Base-by-base conservation (phyloP, 208 protist species). In the Crithidia acanthocephali region DNA sequence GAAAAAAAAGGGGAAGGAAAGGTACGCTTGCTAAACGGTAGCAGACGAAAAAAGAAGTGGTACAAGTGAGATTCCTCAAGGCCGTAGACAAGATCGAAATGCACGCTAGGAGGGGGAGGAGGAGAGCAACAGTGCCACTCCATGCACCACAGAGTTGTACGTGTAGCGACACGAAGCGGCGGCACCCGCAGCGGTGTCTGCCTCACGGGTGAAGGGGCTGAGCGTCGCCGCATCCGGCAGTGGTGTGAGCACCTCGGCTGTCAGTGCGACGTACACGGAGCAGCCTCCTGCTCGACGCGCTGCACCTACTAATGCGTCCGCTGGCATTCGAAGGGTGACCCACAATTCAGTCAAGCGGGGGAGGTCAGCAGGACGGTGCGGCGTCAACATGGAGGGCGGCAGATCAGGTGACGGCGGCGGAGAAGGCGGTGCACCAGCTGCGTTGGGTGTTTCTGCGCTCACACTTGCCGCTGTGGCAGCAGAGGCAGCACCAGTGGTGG, bases 191-290 rank as follows among this genome's bases (percentile, higher is more conserved):
- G 30, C 0, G 0, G 53, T 7, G 0, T 8, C 13, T 44, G 45
- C 8, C 13, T 2, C 11, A 10, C 4, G 32, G 0, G 11, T 3
- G 0, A 22, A 18, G 11, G 42, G 27, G 15, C 4, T 0, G 47
- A 66, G 22, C n/a, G 44, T 13, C 1, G 47, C 22, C 13, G 55
- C 28, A 8, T 56, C 44, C 20, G 69, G 35, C 51, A 75, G 44
- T 16, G 69, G 48, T 0, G 69, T 68, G 18, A 50, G 32, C 69
- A 75, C 61, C 22, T 68, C 69, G 33, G 52, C 35, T 16, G 42
- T 13, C n/a, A 75, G 23, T 3, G 52, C 44, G 9, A 68, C 61
- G 42, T 45, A 75, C 11, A 66, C 33, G 52, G 32, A 55, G 50
- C 30, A 42, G 9, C 13, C 37, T 13, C 37, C 9, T 6, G 9